Evolutionary conservation across 2,329 filamentous ascomycete species (phyloP).

Genomic region (Epichloe brachyelytri): DNA sequence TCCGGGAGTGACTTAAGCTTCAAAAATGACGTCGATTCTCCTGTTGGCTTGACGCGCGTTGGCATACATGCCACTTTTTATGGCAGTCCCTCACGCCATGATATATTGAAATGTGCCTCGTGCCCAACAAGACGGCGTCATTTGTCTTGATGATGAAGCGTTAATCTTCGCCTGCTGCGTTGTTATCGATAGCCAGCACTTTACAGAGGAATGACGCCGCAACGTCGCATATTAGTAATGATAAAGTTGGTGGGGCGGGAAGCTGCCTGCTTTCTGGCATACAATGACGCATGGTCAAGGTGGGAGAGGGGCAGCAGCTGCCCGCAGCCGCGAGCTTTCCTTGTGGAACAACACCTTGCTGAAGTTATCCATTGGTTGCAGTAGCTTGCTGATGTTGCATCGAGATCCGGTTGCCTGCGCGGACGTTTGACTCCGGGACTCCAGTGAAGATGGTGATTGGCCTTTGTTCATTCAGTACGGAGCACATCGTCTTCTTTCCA

Average conservation of each 20-base stretch:
- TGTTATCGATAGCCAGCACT: not conserved
- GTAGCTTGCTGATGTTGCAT: not conserved
- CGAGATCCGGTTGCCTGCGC: not conserved
- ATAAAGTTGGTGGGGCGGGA: not conserved
- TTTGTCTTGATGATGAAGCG: not conserved
- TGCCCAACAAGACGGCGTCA: not conserved
- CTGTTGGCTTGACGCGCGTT: not conserved
- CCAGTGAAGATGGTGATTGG: not conserved
- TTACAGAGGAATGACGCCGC: not conserved
- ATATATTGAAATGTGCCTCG: not conserved
- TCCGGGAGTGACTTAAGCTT: too few relatives aligned
- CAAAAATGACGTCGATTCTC: not conserved
- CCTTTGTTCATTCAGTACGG: not conserved
- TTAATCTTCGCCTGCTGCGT: not conserved
- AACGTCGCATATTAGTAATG: too few relatives aligned
- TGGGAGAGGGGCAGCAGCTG: not conserved
- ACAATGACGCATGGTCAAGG: not conserved
- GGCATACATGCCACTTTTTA: not conserved
- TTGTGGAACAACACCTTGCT: too few relatives aligned
- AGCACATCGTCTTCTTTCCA: not conserved
- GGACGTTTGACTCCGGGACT: conserved; percentile 1
- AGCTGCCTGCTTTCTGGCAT: not conserved
- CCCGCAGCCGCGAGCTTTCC: not conserved
- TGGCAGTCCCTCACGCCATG: not conserved
- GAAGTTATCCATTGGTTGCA: not conserved